Percentiles rank a stretch among this genome's conserved stretches.
Conservation (phyloP, 805 yeast genomes). For the Wickerhamomyces queroliae region DNA sequence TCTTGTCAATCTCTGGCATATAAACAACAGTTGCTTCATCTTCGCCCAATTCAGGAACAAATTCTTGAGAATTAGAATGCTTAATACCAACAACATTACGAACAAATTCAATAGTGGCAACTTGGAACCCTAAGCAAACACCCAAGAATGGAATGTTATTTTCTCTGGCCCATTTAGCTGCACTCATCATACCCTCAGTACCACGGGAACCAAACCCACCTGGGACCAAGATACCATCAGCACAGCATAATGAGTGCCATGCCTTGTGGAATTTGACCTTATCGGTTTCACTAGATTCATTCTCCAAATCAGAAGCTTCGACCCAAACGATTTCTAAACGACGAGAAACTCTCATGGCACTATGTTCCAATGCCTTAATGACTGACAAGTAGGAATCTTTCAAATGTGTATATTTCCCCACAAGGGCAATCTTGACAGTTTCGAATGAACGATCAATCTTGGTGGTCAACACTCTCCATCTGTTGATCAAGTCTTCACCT, state of each 20-base stretch:
- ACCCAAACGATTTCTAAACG: constrained; percentile 91
- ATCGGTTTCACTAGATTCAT: constrained; percentile 52
- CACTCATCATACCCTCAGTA: constrained; percentile 95
- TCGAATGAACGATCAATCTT: constrained; percentile 80
- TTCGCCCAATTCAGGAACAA: constrained; percentile 56
- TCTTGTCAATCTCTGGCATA: constrained; percentile 98
- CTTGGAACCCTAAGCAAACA: constrained; percentile 94
- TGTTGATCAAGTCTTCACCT: constrained; percentile 64
- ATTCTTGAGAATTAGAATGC: constrained; percentile 78
- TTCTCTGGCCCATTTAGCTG: constrained; percentile 98
- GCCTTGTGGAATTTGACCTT: constrained; percentile 87
- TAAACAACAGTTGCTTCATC: constrained; percentile 76
- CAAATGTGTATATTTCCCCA: constrained; percentile 94
- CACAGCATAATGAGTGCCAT: constrained; percentile 88
- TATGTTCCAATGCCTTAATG: constrained; percentile 91
- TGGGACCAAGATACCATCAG: constrained; percentile 96
- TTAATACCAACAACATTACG: constrained; percentile 69
- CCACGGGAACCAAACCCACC: constrained; percentile 99
- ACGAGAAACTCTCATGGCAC: constrained; percentile 85
- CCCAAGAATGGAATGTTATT: constrained; percentile 92
- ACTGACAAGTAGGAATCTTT: constrained; percentile 95
- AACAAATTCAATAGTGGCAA: constrained; percentile 91
- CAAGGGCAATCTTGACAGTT: constrained; percentile 89
- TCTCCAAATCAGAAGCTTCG: constrained; percentile 87
- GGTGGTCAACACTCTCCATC: constrained; percentile 78